A percentile compares a stretch with the other conserved stretches of the same genome.
Conservation (phyloP, 768 basidiomycete genomes). For the Arthromyces matolae region DNA sequence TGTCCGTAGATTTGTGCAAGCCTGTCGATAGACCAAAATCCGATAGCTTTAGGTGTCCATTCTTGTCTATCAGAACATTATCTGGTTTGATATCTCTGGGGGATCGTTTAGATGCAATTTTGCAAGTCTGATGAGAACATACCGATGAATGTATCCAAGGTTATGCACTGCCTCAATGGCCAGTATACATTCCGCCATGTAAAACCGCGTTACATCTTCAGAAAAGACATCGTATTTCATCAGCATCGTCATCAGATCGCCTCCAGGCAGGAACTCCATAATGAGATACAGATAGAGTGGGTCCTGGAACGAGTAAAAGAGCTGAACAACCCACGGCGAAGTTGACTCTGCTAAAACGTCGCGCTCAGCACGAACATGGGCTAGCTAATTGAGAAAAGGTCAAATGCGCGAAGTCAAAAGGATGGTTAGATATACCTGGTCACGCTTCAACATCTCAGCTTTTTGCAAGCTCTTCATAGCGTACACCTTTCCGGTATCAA, state of each 20-base stretch:
- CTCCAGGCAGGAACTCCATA: slow-evolving; percentile 85
- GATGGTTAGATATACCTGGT: slow-evolving; percentile 90
- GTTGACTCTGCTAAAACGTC: slow-evolving; percentile 96
- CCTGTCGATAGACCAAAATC: slow-evolving; percentile 98
- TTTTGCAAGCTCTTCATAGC: slow-evolving; percentile 99
- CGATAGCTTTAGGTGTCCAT: slow-evolving; percentile 94
- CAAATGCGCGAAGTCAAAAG: too few relatives aligned
- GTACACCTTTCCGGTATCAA: slow-evolving; percentile 96
- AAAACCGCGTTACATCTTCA: slow-evolving; percentile 97
- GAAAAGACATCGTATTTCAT: slow-evolving; percentile 99
- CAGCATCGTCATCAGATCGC: slow-evolving; percentile 99
- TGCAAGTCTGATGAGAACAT: slow-evolving; percentile 20
- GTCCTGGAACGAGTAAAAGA: slow-evolving; percentile 99
- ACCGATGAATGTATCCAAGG: slow-evolving; percentile 99
- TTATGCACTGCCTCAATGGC: slow-evolving; percentile 98
- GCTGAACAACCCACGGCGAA: slow-evolving; percentile 94
- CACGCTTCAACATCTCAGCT: slow-evolving; percentile 98
- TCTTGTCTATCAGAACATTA: slow-evolving; percentile 96
- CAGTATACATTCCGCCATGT: slow-evolving; percentile 97
- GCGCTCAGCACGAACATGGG: slow-evolving; percentile 95
- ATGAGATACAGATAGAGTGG: slow-evolving; percentile 93
- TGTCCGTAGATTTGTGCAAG: slow-evolving; percentile 94
- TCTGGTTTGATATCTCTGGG: slow-evolving; percentile 97
- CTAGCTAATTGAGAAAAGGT: slow-evolving; percentile 57
- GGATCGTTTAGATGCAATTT: background rate